phyloP scores from a whole-genome alignment of 2,329 filamentous ascomycete species.

The Sclerotinia subarctica region DNA sequence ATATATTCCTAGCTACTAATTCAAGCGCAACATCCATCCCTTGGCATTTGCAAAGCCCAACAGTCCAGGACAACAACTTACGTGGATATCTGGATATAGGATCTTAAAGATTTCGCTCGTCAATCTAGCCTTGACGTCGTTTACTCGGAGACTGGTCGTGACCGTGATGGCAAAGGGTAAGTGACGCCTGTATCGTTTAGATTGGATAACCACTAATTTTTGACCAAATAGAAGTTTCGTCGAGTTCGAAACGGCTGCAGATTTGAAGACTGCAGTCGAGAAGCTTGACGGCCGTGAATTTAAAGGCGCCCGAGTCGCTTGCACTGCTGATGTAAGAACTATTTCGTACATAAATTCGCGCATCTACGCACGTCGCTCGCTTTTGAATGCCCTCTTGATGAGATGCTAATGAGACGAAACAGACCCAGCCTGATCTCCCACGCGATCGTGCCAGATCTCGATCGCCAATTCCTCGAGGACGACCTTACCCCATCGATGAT shows the following conservation, averaged over 20 bases:
- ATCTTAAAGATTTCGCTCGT: constrained; percentile 98
- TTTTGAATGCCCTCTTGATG: not conserved
- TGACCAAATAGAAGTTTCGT: constrained; percentile 67
- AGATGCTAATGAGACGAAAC: constrained; percentile 30
- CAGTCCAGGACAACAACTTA: constrained; percentile 61
- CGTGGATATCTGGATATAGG: constrained; percentile 78
- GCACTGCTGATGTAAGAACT: constrained; percentile 75
- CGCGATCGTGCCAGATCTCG: constrained; percentile 72
- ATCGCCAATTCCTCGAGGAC: constrained; percentile 62
- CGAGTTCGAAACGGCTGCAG: constrained; percentile 90
- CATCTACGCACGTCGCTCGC: constrained; percentile 29
- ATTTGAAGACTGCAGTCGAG: constrained; percentile 87
- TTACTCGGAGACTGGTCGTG: constrained; percentile 92
- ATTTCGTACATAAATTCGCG: not conserved
- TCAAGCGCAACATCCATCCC: constrained; percentile 35
- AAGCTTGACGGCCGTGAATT: constrained; percentile 93
- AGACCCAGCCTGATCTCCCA: constrained; percentile 78
- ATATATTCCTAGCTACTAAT: constrained; percentile 34
- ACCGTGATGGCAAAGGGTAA: constrained; percentile 88
- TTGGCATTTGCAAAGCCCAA: constrained; percentile 34
- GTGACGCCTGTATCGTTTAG: constrained; percentile 39
- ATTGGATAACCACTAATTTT: constrained; percentile 17
- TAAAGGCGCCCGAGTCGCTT: constrained; percentile 83
- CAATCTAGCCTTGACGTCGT: constrained; percentile 96
- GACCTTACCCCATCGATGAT: constrained; percentile 71